Conservation (phyloP, 495 filamentous ascomycete species). For the Hypoxylon cercidicola region DNA sequence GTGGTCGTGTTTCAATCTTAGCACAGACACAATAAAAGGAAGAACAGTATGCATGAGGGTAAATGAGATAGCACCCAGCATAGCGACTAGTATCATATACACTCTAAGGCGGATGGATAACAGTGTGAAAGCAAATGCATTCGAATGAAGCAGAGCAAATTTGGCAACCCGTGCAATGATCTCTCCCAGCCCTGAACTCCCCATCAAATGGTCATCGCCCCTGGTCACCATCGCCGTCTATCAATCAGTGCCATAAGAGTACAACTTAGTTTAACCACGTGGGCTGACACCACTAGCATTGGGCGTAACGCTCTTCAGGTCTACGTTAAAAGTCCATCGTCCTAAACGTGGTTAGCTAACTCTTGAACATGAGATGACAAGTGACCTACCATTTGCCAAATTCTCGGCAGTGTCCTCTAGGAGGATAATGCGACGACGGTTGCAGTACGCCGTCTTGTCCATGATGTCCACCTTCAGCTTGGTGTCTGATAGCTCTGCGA, state of each 20-base stretch:
- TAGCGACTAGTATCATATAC: too few species aligned
- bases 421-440: slow-evolving; percentile 87
- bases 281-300: slow-evolving; percentile 26
- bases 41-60: too few species aligned
- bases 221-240: not conserved
- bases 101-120: too few species aligned
- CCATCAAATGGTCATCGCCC: slow-evolving; percentile 2
- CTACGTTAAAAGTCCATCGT: slow-evolving; percentile 60
- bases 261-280: slow-evolving; percentile 33
- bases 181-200: slow-evolving; percentile 30
- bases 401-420: slow-evolving; percentile 92
- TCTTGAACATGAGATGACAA: not conserved
- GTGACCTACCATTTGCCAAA: slow-evolving; percentile 79
- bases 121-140: too few species aligned
- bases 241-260: slow-evolving; percentile 27
- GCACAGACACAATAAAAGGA: too few species aligned
- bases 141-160: too few species aligned
- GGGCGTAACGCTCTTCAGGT: slow-evolving; percentile 45
- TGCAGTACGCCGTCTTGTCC: slow-evolving; percentile 97
- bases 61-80: too few species aligned
- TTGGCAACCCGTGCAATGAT: slow-evolving; percentile 7
- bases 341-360: slow-evolving; percentile 39
- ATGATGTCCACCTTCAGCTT: slow-evolving; percentile 94
- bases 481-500: slow-evolving; percentile 75
- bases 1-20: too few species aligned